Evolutionary conservation across 2,329 filamentous ascomycete genomes (phyloP).

Genomic region (Alternaria sp.): DNA sequence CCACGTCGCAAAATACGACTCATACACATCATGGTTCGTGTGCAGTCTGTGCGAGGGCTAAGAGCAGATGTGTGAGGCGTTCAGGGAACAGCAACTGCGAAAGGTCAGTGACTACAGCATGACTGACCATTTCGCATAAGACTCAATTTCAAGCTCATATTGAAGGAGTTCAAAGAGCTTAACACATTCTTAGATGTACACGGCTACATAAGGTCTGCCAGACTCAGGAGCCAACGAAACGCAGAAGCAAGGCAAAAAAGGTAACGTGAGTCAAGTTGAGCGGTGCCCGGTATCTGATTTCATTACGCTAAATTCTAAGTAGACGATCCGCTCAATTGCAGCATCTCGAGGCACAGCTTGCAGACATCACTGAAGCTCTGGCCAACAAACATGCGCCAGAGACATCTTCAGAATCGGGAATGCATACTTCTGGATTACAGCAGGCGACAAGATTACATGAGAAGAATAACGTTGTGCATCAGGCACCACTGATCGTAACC

Average conservation of each 20-base stretch:
- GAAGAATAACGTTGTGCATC: neutral
- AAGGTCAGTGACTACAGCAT: neutral
- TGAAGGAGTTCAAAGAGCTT: neutral
- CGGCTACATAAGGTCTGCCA: neutral
- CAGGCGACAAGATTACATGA: neutral
- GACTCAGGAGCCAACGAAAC: neutral
- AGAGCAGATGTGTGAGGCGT: neutral
- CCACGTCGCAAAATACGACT: neutral
- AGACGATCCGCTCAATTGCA: neutral
- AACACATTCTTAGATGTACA: neutral
- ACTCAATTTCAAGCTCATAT: neutral
- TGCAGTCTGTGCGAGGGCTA: neutral
- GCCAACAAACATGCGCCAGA: neutral
- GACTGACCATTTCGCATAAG: neutral
- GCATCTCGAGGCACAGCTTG: neutral
- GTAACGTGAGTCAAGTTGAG: neutral
- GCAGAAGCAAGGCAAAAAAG: neutral
- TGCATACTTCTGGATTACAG: neutral
- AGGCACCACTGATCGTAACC: neutral
- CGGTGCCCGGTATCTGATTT: rapidly evolving
- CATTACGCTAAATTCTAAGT: neutral
- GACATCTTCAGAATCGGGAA: neutral
- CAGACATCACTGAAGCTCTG: neutral
- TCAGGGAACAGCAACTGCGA: neutral
- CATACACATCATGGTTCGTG: neutral